A percentile compares a stretch with the other conserved stretches of the same genome.
Conservation (phyloP, 1,139 yeast species). For the Saccharomyces hybrid region DNA sequence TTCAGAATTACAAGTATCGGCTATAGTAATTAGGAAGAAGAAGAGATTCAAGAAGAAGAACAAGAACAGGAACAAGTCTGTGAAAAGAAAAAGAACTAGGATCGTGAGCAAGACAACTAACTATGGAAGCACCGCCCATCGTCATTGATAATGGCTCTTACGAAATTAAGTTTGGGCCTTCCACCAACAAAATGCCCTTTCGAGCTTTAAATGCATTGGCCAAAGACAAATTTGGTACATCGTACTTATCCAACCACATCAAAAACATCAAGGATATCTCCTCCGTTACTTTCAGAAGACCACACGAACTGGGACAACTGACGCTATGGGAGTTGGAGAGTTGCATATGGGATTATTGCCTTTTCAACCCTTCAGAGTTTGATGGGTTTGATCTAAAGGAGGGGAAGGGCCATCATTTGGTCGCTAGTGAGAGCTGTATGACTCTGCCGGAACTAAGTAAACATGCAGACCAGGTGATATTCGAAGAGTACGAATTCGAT, state of each 20-base stretch:
- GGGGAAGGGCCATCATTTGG: slow-evolving; percentile 33
- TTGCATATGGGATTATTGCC: slow-evolving; percentile 85
- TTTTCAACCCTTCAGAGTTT: slow-evolving; percentile 36
- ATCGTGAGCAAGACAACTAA: neutral
- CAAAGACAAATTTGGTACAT: slow-evolving; percentile 66
- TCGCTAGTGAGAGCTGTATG: slow-evolving; percentile 61
- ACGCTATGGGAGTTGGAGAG: slow-evolving; percentile 90
- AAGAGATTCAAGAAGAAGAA: neutral
- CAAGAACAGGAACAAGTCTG: no score
- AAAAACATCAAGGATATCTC: slow-evolving; percentile 62
- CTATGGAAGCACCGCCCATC: slow-evolving; percentile 19
- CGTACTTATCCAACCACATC: slow-evolving; percentile 68
- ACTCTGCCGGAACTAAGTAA: slow-evolving; percentile 77
- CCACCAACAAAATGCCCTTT: slow-evolving; percentile 35
- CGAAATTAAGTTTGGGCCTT: slow-evolving; percentile 67
- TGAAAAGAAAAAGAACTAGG: neutral
- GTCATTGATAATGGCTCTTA: slow-evolving; percentile 82
- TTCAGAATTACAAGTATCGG: no score
- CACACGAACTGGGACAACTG: slow-evolving; percentile 81
- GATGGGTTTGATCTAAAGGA: slow-evolving; percentile 22
- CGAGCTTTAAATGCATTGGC: slow-evolving; percentile 63
- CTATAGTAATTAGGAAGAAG: neutral
- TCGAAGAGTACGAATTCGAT: slow-evolving; percentile 85
- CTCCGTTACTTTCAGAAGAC: slow-evolving; percentile 68
- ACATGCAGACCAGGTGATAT: slow-evolving; percentile 83